Evolutionary conservation across 2,329 filamentous ascomycete genomes (phyloP), one percentile per base, ranked within the genome.

Genomic region (Kalmusia sp.): DNA sequence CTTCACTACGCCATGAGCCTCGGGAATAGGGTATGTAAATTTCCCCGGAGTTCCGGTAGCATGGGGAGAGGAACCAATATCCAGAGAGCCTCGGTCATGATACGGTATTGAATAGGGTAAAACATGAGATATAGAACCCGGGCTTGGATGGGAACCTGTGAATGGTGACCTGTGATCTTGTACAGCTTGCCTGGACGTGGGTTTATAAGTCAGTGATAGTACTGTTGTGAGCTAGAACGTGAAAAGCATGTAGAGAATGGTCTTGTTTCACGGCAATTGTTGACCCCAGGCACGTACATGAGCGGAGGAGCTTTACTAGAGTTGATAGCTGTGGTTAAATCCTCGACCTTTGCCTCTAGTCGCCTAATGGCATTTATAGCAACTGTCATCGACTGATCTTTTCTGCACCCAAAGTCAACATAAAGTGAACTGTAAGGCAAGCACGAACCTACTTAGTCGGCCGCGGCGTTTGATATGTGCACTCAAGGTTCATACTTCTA

Each of bases 351-450:
- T 4, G 76, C 73, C 63, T 84, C 81, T 15, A 84, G 73, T 11
- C 81, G 75, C 65, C 80, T 76, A 21, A 84, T 76, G 9, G 81
- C 81, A 60, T 81, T 83, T 67, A 83, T 82, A 25, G 83, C 81
- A 64, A 82, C 77, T 22, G 78, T 76, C 63, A 84, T 77, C 3
- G 81, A 82, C 49, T 82, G 79, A 52, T 84, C 81, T 47, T 80
- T 82, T 58, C 79, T 81, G 21, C 48, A 41, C 30, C 21, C 31
- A 31, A n/a, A 4, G 17, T 45, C n/a, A 31, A 3, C 11, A 35
- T 14, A 17, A 3, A 7, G 6, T 41, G 8, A 11, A 24, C n/a
- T 3, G 7, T 7, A 11, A 24, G 19, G 35, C 19, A 12, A 12
- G 7, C 15, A 4, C 8, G 2, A 30, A 39, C 73, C 52, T 61